These are phyloP conservation scores for Lachancea thermotolerans DNA, from an alignment of 805 yeast genomes.

Conservation along the genomic window DNA sequence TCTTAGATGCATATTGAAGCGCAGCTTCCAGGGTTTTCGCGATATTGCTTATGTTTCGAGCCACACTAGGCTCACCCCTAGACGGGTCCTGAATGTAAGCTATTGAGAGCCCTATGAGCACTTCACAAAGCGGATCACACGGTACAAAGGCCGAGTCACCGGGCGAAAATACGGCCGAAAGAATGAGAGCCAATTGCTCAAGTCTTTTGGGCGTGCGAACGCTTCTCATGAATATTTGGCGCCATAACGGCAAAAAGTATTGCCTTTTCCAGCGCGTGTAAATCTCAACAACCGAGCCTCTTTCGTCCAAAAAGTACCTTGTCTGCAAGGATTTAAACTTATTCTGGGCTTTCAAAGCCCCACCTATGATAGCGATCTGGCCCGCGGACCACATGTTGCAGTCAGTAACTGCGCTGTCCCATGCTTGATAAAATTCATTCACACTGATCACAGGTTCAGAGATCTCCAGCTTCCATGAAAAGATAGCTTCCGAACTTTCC, in stretches of 20 bases:
- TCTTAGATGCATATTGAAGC: slow-evolving; percentile 6
- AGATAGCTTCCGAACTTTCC: slow-evolving; percentile 18
- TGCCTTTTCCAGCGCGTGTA: slow-evolving; percentile 19
- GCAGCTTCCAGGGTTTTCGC: slow-evolving; percentile 18
- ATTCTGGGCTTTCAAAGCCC: slow-evolving; percentile 17
- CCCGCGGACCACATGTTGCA: slow-evolving; percentile 19
- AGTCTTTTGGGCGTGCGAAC: background rate
- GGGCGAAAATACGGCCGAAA: slow-evolving; percentile 9
- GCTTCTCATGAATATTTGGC: background rate
- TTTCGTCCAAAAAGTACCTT: slow-evolving; percentile 19
- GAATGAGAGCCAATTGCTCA: slow-evolving; percentile 5
- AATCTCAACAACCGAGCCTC: slow-evolving; percentile 11
- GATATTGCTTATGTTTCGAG: slow-evolving; percentile 16
- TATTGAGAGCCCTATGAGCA: slow-evolving; percentile 12
- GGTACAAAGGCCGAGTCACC: slow-evolving; percentile 8
- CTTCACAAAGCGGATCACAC: slow-evolving; percentile 13
- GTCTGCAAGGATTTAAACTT: slow-evolving; percentile 16
- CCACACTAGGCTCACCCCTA: slow-evolving; percentile 5
- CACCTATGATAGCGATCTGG: slow-evolving; percentile 21
- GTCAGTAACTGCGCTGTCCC: slow-evolving; percentile 15
- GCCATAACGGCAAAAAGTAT: slow-evolving; percentile 22
- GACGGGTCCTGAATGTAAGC: slow-evolving; percentile 8
- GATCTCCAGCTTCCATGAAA: slow-evolving; percentile 26
- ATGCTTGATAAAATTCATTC: slow-evolving; percentile 17
- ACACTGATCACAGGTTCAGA: slow-evolving; percentile 26